Percentiles rank a stretch among this genome's conserved stretches.
These are phyloP conservation scores for Sporothrix phasma DNA, from an alignment of 2,329 filamentous ascomycete species.

Conservation along the genomic window DNA sequence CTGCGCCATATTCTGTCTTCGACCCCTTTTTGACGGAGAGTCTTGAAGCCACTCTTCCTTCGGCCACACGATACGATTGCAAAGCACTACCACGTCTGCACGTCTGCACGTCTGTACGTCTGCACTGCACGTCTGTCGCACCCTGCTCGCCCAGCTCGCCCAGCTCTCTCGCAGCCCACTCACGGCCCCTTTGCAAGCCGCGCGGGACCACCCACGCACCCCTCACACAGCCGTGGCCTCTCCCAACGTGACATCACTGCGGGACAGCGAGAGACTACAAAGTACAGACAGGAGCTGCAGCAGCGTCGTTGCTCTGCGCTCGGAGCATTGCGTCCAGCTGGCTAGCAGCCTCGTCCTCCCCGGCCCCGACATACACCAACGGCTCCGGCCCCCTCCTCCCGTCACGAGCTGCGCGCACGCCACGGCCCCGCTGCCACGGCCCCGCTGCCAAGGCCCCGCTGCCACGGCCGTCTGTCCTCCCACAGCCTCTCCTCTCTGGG, in stretches of 20 bases:
- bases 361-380: not conserved
- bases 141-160: not conserved
- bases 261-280: not conserved
- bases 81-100: not conserved
- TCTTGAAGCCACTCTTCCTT: not conserved
- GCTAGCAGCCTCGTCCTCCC: not conserved
- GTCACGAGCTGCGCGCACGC: not conserved
- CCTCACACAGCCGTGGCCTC: not conserved
- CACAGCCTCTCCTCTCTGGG: not conserved
- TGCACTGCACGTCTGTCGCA: not conserved
- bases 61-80: not conserved
- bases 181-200: not conserved
- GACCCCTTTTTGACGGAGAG: not conserved
- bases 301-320: not conserved
- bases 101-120: not conserved
- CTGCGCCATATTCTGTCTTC: not conserved
- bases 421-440: not conserved
- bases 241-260: conserved; percentile 2
- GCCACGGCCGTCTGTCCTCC: not conserved
- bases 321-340: not conserved
- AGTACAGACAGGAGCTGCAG: not conserved
- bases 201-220: not conserved
- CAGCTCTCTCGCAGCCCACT: not conserved
- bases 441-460: not conserved
- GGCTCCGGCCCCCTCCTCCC: not conserved